Conservation (phyloP, 495 filamentous ascomycete genomes). For the Tetracladium marchalianum region DNA sequence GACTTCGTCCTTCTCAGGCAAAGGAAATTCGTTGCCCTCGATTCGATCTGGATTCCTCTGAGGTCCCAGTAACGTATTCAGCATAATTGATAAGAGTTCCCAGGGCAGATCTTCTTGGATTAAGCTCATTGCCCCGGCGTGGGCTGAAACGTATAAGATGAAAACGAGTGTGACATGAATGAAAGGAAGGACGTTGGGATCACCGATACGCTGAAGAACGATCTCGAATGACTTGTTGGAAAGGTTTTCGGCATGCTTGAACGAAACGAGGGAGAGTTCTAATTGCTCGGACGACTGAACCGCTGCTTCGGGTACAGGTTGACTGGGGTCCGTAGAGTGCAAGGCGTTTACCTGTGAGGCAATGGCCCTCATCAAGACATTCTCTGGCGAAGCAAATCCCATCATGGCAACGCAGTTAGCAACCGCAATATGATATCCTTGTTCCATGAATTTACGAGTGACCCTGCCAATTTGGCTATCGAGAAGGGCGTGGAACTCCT, state of each 20-base stretch:
- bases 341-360: background rate
- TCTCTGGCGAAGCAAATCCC: conserved; percentile 12
- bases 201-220: conserved; percentile 11
- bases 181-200: conserved; percentile 18
- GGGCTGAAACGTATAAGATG: conserved; percentile 9
- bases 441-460: conserved; percentile 50
- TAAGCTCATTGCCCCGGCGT: conserved; percentile 12
- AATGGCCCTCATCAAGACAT: conserved; percentile 9
- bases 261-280: background rate
- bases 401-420: conserved; percentile 14
- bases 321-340: background rate
- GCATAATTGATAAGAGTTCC: conserved; percentile 9
- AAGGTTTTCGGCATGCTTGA: conserved; percentile 18
- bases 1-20: conserved; percentile 41
- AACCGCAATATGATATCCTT: conserved; percentile 52
- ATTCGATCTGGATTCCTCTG: conserved; percentile 10
- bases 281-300: background rate
- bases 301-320: background rate
- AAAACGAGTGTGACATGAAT: conserved; percentile 19
- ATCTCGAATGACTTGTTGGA: conserved; percentile 5
- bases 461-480: conserved; percentile 50
- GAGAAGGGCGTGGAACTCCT: conserved; percentile 43
- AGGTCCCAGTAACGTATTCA: conserved; percentile 25
- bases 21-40: conserved; percentile 41
- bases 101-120: conserved; percentile 15